Base-by-base conservation (phyloP, 2,329 filamentous ascomycete species). In the Setomelanomma holmii region DNA sequence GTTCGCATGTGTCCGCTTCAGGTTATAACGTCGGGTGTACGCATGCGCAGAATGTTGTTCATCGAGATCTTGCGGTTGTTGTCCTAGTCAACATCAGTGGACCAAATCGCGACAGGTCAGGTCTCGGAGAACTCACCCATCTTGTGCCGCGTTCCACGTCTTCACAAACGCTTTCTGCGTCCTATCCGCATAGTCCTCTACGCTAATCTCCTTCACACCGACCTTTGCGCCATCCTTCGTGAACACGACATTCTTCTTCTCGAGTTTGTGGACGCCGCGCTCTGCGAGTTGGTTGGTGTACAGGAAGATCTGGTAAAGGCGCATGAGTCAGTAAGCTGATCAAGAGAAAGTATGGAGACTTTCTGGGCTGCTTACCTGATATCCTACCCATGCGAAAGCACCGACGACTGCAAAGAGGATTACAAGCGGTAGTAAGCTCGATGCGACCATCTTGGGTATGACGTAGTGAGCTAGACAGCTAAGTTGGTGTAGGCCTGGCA, bases 181-280 rank as follows among this genome's bases (percentile, higher is more conserved):
- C 66, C 80, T 81, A 64, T 92, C 89, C 65, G 90, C 84, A 69
- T 91, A 90, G 41, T 83, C 84, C 76, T 92, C 89, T 47, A 84
- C 82, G 60, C 82, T 81, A 43, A 89, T 75, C 55, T 90, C 81
- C 75, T 87, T 89, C 55, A 93, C 83, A 42, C 86, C 86, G 39
- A 93, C 88, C 65, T 84, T 84, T 55, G 90, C 76, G 49, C 89
- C 89, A 50, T 91, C 89, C 71, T 89, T 90, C 34, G 86, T 88
- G 74, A 91, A 89, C 35, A 86, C 80, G 50, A 93, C 84, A 71
- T 92, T 89, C 78, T 89, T 89, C 77, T 85, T 85, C 72, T 87
- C 86, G 84, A 92, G 89, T 68, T 85, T 85, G 74, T 88, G 81
- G 42, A 82, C 84, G 40, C 89, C 88, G 52, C 84, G 81, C 53